Base-by-base conservation (phyloP, 2,329 filamentous ascomycete species). In the Drechmeria coniospora region DNA sequence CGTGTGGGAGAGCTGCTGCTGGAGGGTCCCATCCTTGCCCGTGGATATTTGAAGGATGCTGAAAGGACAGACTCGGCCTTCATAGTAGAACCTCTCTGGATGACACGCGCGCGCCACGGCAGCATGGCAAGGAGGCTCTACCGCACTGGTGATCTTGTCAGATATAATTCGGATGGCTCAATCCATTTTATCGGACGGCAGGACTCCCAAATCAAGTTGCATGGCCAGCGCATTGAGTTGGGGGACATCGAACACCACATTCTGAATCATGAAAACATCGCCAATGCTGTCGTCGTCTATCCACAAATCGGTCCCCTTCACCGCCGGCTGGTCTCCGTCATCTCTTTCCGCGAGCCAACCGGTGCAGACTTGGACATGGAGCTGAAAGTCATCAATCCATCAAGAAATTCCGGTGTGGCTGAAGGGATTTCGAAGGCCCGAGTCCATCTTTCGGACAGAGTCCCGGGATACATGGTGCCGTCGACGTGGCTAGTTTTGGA, bases 201-300 rank as follows among this genome's bases (percentile, higher is more conserved):
- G 35, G 67, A 73, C 35, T 54, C 54, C 0, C 67, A 72, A 40
- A 56, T 71, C 26, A 74, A 74, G 44, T 43, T 74, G 6, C 56
- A 60, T n/a, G 73, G 73, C 15, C 69, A 61, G 32, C 46, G 66
- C 27, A 52, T 68, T 25, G 72, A 65, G 45, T 51, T 65, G 9
- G 36, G 30, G 1, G 41, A 41, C 14, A 16, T 44, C 12, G 41
- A 42, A 16, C 20, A 32, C 4, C 28, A 32, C 1, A 14, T 41
- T n/a, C n/a, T n/a, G n/a, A n/a, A n/a, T n/a, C n/a, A n/a, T n/a
- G n/a, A n/a, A n/a, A n/a, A n/a, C n/a, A n/a, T n/a, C n/a, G n/a
- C n/a, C n/a, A n/a, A n/a, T n/a, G n/a, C n/a, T n/a, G n/a, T n/a
- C n/a, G n/a, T n/a, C n/a, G n/a, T n/a, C n/a, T n/a, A n/a, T n/a